Conservation (phyloP, 495 filamentous ascomycete genomes). For the Podospora didyma region DNA sequence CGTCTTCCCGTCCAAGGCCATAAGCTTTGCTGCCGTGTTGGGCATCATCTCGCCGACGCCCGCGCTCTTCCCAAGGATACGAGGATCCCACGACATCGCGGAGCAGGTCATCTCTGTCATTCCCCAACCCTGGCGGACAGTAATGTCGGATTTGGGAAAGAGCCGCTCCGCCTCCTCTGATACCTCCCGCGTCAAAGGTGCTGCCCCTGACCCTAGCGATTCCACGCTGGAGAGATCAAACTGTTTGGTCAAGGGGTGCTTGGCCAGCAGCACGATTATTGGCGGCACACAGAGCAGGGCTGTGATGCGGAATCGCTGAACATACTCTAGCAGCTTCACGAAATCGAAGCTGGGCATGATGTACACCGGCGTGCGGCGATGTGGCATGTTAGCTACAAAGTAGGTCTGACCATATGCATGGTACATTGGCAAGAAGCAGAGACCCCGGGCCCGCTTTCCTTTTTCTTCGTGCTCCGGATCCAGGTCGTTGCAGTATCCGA, state of each 20-base stretch:
- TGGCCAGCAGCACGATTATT: constrained; percentile 67
- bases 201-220: constrained; percentile 55
- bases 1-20: constrained; percentile 40
- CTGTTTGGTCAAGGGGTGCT: constrained; percentile 59
- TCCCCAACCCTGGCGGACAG: constrained; percentile 76
- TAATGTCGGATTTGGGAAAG: constrained; percentile 52
- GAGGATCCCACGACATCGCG: constrained; percentile 56
- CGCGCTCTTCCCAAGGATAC: constrained; percentile 20
- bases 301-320: constrained; percentile 67
- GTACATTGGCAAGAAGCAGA: constrained; percentile 69
- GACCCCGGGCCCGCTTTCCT: constrained; percentile 20
- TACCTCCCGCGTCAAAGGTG: constrained; percentile 62
- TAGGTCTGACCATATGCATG: constrained; percentile 59
- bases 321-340: constrained; percentile 60
- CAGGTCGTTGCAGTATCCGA: constrained; percentile 42
- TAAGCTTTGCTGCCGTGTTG: constrained; percentile 63
- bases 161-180: constrained; percentile 53
- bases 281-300: constrained; percentile 59
- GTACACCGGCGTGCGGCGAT: constrained; percentile 50
- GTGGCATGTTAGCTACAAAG: constrained; percentile 35
- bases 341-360: constrained; percentile 76
- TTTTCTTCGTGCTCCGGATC: constrained; percentile 39
- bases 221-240: constrained; percentile 68
- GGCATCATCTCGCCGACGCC: constrained; percentile 67
- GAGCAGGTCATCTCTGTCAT: constrained; percentile 79